These are phyloP conservation scores for Mycothermus thermophilus DNA, from an alignment of 495 filamentous ascomycete species.

Conservation along the genomic window DNA sequence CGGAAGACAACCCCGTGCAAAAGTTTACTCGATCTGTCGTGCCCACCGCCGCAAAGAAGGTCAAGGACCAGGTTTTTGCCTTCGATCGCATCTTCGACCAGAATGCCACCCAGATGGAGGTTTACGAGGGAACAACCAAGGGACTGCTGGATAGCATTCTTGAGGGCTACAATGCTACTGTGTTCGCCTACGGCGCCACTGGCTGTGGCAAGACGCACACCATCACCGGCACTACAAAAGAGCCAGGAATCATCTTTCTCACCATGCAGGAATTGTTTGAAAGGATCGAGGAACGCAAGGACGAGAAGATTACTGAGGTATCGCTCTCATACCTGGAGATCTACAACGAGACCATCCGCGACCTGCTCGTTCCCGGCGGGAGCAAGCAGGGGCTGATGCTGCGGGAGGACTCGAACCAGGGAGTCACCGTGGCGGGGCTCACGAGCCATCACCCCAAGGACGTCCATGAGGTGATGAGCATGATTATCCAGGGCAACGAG, in stretches of 20 bases:
- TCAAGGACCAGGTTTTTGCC: slow-evolving; percentile 95
- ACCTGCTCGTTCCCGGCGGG: slow-evolving; percentile 75
- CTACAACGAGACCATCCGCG: slow-evolving; percentile 97
- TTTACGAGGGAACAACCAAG: slow-evolving; percentile 90
- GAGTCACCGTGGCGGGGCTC: slow-evolving; percentile 81
- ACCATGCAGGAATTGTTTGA: slow-evolving; percentile 99
- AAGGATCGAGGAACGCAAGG: slow-evolving; percentile 69
- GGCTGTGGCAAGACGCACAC: slow-evolving; percentile 98
- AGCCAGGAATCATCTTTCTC: slow-evolving; percentile 95
- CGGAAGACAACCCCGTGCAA: slow-evolving; percentile 91
- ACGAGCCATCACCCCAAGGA: slow-evolving; percentile 75
- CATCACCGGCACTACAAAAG: slow-evolving; percentile 76
- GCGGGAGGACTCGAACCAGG: slow-evolving; percentile 86
- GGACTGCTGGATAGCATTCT: slow-evolving; percentile 83
- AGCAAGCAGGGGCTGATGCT: slow-evolving; percentile 84
- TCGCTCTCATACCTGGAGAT: slow-evolving; percentile 96
- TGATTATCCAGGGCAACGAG: slow-evolving; percentile 93
- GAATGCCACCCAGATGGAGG: slow-evolving; percentile 79
- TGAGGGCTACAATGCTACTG: slow-evolving; percentile 96
- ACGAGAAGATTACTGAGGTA: slow-evolving; percentile 79
- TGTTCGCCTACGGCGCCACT: slow-evolving; percentile 96
- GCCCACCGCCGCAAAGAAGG: slow-evolving; percentile 65
- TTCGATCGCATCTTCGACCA: slow-evolving; percentile 98
- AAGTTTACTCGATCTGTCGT: slow-evolving; percentile 74
- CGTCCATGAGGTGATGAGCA: slow-evolving; percentile 96